These are phyloP conservation scores for Sparassis latifolia DNA, from an alignment of 1,284 basidiomycete species.

Conservation along the genomic window DNA sequence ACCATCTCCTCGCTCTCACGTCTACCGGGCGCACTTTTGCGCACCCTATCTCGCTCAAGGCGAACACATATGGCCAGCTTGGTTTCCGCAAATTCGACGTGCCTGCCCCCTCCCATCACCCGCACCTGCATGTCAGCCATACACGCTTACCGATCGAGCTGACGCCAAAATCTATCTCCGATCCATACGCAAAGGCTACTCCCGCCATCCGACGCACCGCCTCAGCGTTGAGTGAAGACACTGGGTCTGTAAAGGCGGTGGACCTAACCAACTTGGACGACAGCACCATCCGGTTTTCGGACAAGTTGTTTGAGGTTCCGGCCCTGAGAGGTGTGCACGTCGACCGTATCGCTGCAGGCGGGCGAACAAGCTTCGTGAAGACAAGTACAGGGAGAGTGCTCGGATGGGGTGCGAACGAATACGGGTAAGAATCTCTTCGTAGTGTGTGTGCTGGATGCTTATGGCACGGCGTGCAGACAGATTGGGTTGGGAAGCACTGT, in stretches of 20 bases:
- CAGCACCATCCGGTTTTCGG: slow-evolving; percentile 62
- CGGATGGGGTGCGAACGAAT: slow-evolving; percentile 87
- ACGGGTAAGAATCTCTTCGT: slow-evolving; percentile 40
- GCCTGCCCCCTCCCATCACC: slow-evolving; percentile 25
- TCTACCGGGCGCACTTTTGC: slow-evolving; percentile 78
- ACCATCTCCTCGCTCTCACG: slow-evolving; percentile 85
- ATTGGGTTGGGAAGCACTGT: slow-evolving; percentile 74
- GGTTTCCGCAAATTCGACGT: slow-evolving; percentile 66
- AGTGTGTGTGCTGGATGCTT: slow-evolving; percentile 14
- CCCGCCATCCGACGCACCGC: slow-evolving; percentile 21
- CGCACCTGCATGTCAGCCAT: slow-evolving; percentile 25
- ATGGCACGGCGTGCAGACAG: slow-evolving; percentile 44
- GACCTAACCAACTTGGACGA: slow-evolving; percentile 34
- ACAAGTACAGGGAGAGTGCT: slow-evolving; percentile 73
- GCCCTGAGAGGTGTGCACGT: slow-evolving; percentile 60
- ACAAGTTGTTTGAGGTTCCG: slow-evolving; percentile 76
- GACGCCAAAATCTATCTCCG: slow-evolving; percentile 47
- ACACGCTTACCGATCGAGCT: slow-evolving; percentile 29
- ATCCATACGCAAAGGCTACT: slow-evolving; percentile 40
- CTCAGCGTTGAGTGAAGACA: slow-evolving; percentile 13
- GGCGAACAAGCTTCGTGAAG: slow-evolving; percentile 67
- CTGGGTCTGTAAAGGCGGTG: slow-evolving; percentile 18
- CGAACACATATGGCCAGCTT: slow-evolving; percentile 85
- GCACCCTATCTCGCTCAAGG: slow-evolving; percentile 69
- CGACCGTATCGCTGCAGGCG: slow-evolving; percentile 71